Evolutionary conservation across 2,329 filamentous ascomycete species (phyloP), one percentile per base, ranked within the genome.

Genomic region (Botrytis medusae): DNA sequence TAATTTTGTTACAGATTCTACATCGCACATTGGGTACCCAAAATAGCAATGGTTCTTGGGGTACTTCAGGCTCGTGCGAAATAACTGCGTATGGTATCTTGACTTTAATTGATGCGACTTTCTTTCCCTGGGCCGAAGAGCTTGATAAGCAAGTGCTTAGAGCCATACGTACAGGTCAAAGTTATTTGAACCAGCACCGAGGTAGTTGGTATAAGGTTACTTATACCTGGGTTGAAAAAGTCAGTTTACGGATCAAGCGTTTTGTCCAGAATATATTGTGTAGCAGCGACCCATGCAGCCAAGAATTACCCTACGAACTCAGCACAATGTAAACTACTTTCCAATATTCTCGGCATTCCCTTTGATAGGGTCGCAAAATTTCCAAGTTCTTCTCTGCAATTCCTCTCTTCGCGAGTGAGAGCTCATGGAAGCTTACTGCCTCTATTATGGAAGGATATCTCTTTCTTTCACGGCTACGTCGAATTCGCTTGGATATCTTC

Each of bases 181-280:
- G 3, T 8, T 62, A 14, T 40, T 10, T 62, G 60, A 40, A 42
- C 16, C 34, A 42, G 25, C 37, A 62, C 25, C 60, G 10, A 62
- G 60, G 18, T 62, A n/a, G 37, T 62, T 42, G 60, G 37, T 22
- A 62, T 8, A 42, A 62, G 3, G 7, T n/a, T 25, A 62, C 60
- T 40, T 42, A 62, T n/a, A 40, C 42, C 16, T 71, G 57, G 69
- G 40, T 51, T 18, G 69, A 63, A 46, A 71, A 71, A 29, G 32
- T 71, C 12, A 37, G n/a, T 12, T 12, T 71, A 71, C 34, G 37
- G 54, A 46, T 71, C 40, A 59, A 61, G 59, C 8, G 25, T 71
- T 6, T 51, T 71, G 7, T 60, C 57, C 20, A 29, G 32, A 71
- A 48, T 12, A 42, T 62, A 71, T 71, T 44, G 40, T n/a, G 25